A percentile compares a stretch with the other conserved stretches of the same genome.
phyloP scores from a whole-genome alignment of 768 basidiomycete species.

The Tulasnella calospora region DNA sequence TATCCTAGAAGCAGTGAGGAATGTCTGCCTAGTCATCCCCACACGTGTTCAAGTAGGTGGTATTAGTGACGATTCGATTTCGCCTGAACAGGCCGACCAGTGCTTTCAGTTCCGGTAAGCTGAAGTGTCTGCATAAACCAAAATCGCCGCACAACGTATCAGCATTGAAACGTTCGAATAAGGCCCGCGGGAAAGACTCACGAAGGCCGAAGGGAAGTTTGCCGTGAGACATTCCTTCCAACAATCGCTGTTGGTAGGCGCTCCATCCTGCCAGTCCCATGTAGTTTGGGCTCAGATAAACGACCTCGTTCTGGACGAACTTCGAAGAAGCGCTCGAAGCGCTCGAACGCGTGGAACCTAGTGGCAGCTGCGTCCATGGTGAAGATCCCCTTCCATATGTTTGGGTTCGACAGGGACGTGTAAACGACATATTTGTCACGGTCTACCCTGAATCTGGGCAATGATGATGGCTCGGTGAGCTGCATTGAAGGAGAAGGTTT shows the following conservation, averaged over 20 bases:
- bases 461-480: too few relatives aligned
- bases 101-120: constrained; percentile 74
- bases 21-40: constrained; percentile 72
- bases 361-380: constrained; percentile 58
- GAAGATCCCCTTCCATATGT: constrained; percentile 53
- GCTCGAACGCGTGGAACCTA: constrained; percentile 91
- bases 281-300: too few relatives aligned
- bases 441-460: too few relatives aligned
- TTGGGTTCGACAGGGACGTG: constrained; percentile 53
- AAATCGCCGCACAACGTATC: constrained; percentile 51
- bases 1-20: constrained; percentile 59
- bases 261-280: constrained; percentile 60
- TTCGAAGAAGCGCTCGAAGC: constrained; percentile 57
- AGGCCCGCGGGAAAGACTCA: constrained; percentile 35
- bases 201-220: constrained; percentile 58
- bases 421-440: constrained; percentile 83
- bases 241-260: constrained; percentile 45
- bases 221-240: constrained; percentile 42
- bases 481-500: too few relatives aligned
- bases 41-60: constrained; percentile 45
- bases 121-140: constrained; percentile 83
- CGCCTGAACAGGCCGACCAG: constrained; percentile 87
- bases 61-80: constrained; percentile 71
- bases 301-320: too few relatives aligned
- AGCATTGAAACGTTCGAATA: not conserved